Conservation (phyloP, 495 filamentous ascomycete genomes). For the Podospora tetraspora region DNA sequence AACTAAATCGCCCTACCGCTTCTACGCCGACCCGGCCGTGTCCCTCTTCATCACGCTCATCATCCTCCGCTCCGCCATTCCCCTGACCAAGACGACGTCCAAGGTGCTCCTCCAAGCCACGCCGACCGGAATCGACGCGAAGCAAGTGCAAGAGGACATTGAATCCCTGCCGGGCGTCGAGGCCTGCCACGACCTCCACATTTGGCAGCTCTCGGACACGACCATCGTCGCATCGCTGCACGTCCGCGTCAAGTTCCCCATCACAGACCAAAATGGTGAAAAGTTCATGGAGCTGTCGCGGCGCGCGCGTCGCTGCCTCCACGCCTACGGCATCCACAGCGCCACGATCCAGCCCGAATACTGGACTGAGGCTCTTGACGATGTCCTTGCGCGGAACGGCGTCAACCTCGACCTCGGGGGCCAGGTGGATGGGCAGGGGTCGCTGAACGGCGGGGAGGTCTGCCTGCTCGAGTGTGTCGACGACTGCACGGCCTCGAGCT, state of each 20-base stretch:
- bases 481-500: slow-evolving; percentile 67
- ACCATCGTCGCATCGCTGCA: slow-evolving; percentile 90
- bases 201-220: slow-evolving; percentile 94
- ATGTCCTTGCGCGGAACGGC: background rate
- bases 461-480: slow-evolving; percentile 87
- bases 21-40: slow-evolving; percentile 85
- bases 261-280: slow-evolving; percentile 65
- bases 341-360: slow-evolving; percentile 98
- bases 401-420: slow-evolving; percentile 27
- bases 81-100: slow-evolving; percentile 87
- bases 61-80: slow-evolving; percentile 85
- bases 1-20: slow-evolving; percentile 53
- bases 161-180: slow-evolving; percentile 73
- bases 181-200: slow-evolving; percentile 90
- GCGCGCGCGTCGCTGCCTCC: slow-evolving; percentile 75
- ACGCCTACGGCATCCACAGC: slow-evolving; percentile 95
- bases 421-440: slow-evolving; percentile 30
- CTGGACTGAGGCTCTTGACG: slow-evolving; percentile 30
- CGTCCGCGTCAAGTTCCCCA: slow-evolving; percentile 71
- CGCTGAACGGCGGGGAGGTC: slow-evolving; percentile 46
- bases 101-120: slow-evolving; percentile 92
- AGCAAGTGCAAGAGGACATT: slow-evolving; percentile 91
- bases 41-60: slow-evolving; percentile 96
- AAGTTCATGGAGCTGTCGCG: slow-evolving; percentile 85
- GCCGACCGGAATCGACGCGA: slow-evolving; percentile 75